These are phyloP conservation scores for Trametes maxima DNA, from an alignment of 768 basidiomycete species.

Conservation along the genomic window DNA sequence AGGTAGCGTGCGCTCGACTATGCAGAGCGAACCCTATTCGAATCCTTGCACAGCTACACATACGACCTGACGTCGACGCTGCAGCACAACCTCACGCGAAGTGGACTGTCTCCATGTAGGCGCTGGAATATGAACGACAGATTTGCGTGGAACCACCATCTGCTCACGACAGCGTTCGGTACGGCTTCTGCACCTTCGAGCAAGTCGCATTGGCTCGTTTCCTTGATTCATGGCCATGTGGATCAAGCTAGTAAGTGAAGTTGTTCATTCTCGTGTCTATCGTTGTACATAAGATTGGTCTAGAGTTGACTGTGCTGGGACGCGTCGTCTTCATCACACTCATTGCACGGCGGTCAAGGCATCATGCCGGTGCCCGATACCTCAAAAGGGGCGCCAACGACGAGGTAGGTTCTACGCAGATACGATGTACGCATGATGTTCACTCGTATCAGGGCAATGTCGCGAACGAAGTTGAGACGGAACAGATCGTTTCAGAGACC, in stretches of 20 bases:
- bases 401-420: constrained; percentile 52
- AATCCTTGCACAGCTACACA: constrained; percentile 64
- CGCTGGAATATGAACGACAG: constrained; percentile 80
- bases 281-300: neutral
- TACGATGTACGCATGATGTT: neutral
- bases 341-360: constrained; percentile 92
- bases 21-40: too few relatives aligned
- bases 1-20: constrained; percentile 49
- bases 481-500: constrained; percentile 94
- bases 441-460: constrained; percentile 76
- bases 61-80: constrained; percentile 97
- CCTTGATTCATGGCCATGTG: constrained; percentile 93
- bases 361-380: constrained; percentile 95
- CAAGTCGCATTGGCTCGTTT: constrained; percentile 82
- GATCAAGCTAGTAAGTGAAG: constrained; percentile 90
- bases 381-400: constrained; percentile 94
- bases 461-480: constrained; percentile 98
- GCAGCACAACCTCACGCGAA: constrained; percentile 82
- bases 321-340: constrained; percentile 90
- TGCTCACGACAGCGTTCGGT: constrained; percentile 72
- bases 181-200: constrained; percentile 41
- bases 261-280: neutral
- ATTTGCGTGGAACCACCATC: constrained; percentile 94
- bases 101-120: constrained; percentile 44
- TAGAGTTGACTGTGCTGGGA: constrained; percentile 89